phyloP scores from a whole-genome alignment of 805 yeast genomes.

The Candida corydali region DNA sequence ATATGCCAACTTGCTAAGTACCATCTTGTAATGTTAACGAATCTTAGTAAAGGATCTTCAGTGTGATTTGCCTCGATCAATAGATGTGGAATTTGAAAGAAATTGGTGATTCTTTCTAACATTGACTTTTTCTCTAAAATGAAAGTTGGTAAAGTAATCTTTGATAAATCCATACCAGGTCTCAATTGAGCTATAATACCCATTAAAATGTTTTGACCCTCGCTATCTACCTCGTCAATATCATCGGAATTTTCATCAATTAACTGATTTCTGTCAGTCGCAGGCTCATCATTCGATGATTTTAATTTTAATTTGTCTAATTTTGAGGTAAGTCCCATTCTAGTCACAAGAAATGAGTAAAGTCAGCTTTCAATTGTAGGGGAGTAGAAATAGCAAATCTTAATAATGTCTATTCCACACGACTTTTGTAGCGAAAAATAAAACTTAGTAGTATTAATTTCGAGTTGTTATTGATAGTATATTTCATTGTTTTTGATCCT shows the following conservation, averaged over 20 bases:
- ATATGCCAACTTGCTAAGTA: conserved; percentile 96
- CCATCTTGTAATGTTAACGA: conserved; percentile 76
- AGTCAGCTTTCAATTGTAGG: not conserved
- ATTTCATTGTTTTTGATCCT: too few relatives aligned
- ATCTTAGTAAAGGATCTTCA: conserved; percentile 61
- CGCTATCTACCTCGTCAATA: conserved; percentile 87
- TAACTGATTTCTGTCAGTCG: conserved; percentile 8
- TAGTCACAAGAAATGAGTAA: not conserved
- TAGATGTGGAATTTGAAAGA: conserved; percentile 73
- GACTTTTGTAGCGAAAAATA: not conserved
- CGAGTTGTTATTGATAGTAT: not conserved
- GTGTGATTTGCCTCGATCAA: conserved; percentile 63
- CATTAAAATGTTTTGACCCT: conserved; percentile 80
- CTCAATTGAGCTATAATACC: conserved; percentile 88
- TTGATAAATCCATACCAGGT: conserved; percentile 85
- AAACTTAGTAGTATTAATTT: not conserved
- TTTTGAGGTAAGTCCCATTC: conserved; percentile 24
- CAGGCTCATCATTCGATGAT: not conserved
- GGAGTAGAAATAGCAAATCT: not conserved
- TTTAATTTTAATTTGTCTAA: conserved; percentile 18
- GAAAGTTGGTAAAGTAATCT: conserved; percentile 93
- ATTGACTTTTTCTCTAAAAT: conserved; percentile 92
- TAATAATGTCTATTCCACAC: not conserved
- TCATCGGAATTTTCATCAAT: conserved; percentile 48
- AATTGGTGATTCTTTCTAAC: conserved; percentile 93